Evolutionary conservation across 257 asterid genomes (phyloP).

Genomic region (Solanum dulcamara): DNA sequence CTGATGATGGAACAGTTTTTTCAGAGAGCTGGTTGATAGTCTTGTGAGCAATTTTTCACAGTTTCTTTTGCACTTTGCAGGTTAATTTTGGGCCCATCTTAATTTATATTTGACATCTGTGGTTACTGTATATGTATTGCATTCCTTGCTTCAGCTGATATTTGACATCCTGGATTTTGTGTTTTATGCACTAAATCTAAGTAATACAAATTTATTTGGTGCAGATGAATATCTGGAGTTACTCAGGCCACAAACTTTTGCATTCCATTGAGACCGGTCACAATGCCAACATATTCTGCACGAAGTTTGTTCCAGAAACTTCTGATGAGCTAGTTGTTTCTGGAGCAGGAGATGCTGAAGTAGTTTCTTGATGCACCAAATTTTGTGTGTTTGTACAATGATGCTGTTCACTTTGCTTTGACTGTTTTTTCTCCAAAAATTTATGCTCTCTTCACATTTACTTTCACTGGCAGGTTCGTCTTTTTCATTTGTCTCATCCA

Average conservation of each 20-base stretch:
- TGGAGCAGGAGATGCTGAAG: conserved; percentile 99
- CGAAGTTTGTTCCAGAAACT: conserved; percentile 92
- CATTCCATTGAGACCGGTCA: conserved; percentile 94
- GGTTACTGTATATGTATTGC: background rate
- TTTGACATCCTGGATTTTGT: background rate
- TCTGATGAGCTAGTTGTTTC: conserved; percentile 87
- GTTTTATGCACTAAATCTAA: background rate
- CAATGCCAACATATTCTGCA: conserved; percentile 85
- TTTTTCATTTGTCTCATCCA: conserved; percentile 65
- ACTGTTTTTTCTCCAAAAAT: background rate
- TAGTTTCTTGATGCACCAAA: conserved; percentile 19
- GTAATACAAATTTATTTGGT: conserved; percentile 3
- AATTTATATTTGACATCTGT: background rate
- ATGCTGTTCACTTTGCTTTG: background rate
- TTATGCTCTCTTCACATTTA: background rate
- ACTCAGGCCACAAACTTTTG: conserved; percentile 53
- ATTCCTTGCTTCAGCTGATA: background rate
- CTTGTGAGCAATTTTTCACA: background rate
- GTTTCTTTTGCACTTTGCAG: background rate
- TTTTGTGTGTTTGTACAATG: background rate
- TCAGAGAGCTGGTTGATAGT: background rate
- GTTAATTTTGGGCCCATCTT: background rate
- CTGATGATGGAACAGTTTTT: background rate
- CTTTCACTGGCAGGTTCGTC: conserved; percentile 64
- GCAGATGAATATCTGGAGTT: conserved; percentile 95